Evolutionary conservation across 108 stramenopile genomes (phyloP), one percentile per base, ranked within the genome.

Genomic region (Pinguiococcus pyrenoidosus): DNA sequence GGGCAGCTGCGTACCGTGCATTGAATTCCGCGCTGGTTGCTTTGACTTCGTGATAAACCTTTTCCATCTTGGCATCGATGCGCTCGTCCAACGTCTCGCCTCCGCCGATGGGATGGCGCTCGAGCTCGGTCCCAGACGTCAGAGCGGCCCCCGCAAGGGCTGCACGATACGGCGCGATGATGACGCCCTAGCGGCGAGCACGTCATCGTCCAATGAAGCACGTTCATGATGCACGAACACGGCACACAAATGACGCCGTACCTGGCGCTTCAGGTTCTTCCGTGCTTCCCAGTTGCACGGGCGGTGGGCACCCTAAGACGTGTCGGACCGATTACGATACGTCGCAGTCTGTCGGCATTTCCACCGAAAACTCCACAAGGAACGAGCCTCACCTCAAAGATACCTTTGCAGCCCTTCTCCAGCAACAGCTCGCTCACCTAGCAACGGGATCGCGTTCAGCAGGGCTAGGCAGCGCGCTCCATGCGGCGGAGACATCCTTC

Each of bases 361-460:
- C 13, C 24, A 23, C 9, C 13, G 8, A 8, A 7, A 10, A n/a
- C n/a, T n/a, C n/a, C n/a, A n/a, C n/a, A n/a, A n/a, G 79, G 67
- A 16, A 62, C 69, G 36, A 85, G 70, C 10, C 83, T 84, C 10
- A 86, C 92, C 60, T 96, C 95, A 40, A 93, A 79, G 14, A 96
- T 68, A 3, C 80, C 82, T 43, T 68, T 55, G 57, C 87, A 89
- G 5, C 91, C 93, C 37, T 81, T 87, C 45, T 90, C 84, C 3
- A 96, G 61, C 23, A 59, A 49, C 16, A 68, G 56, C 8, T 82
- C 87, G 22, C 67, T 74, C 14, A 65, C 75, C 51, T 68, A 56
- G 44, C 43, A n/a, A 32, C 39, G n/a, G 43, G 44, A 38, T 39
- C 22, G 42, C 22, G 20, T 41, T 40, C 12, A 39, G 23, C 9